Percentiles rank a stretch among this genome's conserved stretches.
phyloP scores from a whole-genome alignment of 331 rosid genomes.

The Quercus phellos region DNA sequence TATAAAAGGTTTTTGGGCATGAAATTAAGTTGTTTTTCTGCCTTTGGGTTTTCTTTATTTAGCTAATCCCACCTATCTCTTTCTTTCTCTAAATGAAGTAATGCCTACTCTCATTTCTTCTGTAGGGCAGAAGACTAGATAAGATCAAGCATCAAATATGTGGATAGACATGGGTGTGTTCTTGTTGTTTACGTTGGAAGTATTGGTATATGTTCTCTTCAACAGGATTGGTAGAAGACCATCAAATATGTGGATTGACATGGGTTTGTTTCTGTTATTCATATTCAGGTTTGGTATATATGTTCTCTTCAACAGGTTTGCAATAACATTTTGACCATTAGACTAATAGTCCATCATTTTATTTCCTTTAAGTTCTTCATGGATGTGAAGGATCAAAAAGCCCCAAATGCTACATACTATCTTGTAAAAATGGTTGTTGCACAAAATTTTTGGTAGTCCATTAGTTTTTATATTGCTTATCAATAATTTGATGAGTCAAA shows the following conservation, averaged over 20 bases:
- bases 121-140: constrained; percentile 80
- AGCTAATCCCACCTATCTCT: constrained; percentile 27
- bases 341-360: neutral
- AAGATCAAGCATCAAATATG: constrained; percentile 56
- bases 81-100: constrained; percentile 53
- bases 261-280: too few relatives aligned
- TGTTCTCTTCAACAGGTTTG: neutral
- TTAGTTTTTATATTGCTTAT: neutral
- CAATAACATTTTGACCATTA: neutral
- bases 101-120: constrained; percentile 40
- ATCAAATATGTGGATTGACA: neutral
- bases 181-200: constrained; percentile 41
- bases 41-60: constrained; percentile 1
- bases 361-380: neutral
- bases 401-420: constrained; percentile 4
- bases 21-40: neutral
- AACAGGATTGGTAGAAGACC: constrained; percentile 34
- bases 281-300: too few relatives aligned
- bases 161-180: constrained; percentile 48
- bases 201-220: constrained; percentile 33
- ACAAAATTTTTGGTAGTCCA: neutral
- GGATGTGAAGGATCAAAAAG: neutral
- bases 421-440: constrained; percentile 1
- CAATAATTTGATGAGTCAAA: neutral
- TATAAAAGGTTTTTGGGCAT: neutral